These are phyloP conservation scores for Candida mattraensis DNA, from an alignment of 805 yeast species.

Conservation along the genomic window DNA sequence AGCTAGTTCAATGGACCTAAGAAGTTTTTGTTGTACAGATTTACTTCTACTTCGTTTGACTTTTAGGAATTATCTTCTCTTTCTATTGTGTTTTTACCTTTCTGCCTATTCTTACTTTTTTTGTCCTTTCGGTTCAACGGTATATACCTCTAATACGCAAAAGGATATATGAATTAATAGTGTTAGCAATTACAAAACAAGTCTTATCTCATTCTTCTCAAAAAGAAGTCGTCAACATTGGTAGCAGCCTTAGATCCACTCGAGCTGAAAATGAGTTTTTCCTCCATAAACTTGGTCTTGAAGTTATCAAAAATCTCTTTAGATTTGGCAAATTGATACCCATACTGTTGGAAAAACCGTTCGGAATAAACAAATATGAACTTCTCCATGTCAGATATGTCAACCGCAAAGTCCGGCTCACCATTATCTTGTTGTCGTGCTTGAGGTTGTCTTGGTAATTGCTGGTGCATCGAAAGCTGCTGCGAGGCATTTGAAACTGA, in stretches of 20 bases:
- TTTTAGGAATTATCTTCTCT: no score
- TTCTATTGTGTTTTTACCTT: no score
- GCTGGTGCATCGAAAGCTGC: conserved; percentile 1
- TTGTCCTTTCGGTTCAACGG: no score
- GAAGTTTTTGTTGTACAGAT: no score
- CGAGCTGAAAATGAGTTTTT: conserved; percentile 23
- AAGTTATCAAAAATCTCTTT: conserved; percentile 30
- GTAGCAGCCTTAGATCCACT: conserved; percentile 13
- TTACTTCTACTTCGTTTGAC: no score
- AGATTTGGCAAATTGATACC: conserved; percentile 28
- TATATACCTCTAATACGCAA: no score
- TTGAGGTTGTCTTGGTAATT: conserved; percentile 1
- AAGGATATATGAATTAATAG: no score
- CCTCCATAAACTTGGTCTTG: conserved; percentile 34
- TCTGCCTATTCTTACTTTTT: no score
- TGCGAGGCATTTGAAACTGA: no score
- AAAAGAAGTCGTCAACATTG: conserved; percentile 23
- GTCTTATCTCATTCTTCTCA: conserved; percentile 18
- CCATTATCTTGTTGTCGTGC: conserved; percentile 2
- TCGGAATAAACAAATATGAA: conserved; percentile 35
- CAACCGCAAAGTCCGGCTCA: conserved; percentile 16
- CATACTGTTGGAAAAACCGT: conserved; percentile 30
- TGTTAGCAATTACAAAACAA: no score
- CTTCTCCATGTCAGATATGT: conserved; percentile 33
- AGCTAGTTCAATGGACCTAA: not conserved